These are phyloP conservation scores for Phytophthora nicotianae DNA, from an alignment of 352 stramenopile genomes.

Conservation along the genomic window DNA sequence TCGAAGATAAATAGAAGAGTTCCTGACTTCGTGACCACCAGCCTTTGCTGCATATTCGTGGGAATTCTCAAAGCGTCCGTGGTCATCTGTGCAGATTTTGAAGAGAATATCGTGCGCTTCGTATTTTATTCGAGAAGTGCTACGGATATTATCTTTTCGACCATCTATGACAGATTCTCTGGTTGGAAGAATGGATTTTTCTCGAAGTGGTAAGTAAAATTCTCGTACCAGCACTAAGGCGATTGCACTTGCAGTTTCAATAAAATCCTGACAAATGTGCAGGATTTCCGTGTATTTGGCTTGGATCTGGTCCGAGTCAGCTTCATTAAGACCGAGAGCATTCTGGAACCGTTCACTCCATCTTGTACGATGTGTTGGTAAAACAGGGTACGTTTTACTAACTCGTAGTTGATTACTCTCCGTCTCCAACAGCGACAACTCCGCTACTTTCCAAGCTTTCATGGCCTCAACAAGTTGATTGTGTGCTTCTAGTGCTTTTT, in stretches of 20 bases:
- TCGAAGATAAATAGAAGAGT: constrained; percentile 80
- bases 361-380: constrained; percentile 52
- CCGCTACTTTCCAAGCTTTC: constrained; percentile 75
- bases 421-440: constrained; percentile 61
- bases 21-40: constrained; percentile 77
- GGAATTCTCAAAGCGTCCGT: constrained; percentile 90
- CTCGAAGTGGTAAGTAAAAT: constrained; percentile 63
- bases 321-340: constrained; percentile 51
- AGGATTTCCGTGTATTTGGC: constrained; percentile 87
- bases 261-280: constrained; percentile 90
- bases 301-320: constrained; percentile 46
- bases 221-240: constrained; percentile 86
- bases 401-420: constrained; percentile 56
- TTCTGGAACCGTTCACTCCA: constrained; percentile 73
- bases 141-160: constrained; percentile 66
- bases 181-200: constrained; percentile 82
- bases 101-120: constrained; percentile 91
- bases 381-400: constrained; percentile 47
- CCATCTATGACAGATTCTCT: constrained; percentile 66
- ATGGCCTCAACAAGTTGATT: constrained; percentile 65
- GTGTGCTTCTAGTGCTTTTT: constrained; percentile 59
- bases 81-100: constrained; percentile 90
- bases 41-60: constrained; percentile 90
- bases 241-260: constrained; percentile 71
- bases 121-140: constrained; percentile 66